Conservation (phyloP, 441 rosid species). For the Flueggea neowawraea region DNA sequence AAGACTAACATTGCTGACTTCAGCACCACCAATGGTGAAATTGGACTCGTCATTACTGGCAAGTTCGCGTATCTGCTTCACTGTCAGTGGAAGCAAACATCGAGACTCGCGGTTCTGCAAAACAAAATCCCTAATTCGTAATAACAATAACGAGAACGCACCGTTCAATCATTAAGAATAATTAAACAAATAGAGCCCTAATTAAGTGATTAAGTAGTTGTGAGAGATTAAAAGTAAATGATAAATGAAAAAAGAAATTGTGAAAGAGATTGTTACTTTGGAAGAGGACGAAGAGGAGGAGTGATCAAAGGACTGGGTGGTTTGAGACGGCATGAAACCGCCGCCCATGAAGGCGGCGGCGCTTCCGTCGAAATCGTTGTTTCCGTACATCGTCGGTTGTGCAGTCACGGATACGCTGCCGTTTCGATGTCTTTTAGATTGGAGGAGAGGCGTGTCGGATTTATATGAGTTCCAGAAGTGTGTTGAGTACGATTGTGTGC, state of each 20-base stretch:
- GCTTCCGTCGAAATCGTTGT: conserved; percentile 70
- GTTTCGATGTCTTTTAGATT: no score
- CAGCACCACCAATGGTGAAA: conserved; percentile 70
- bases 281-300: conserved; percentile 32
- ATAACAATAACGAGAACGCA: neutral
- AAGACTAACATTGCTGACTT: conserved; percentile 60
- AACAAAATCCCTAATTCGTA: conserved; percentile 3
- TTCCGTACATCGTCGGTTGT: conserved; percentile 23
- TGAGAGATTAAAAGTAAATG: neutral
- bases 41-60: conserved; percentile 66
- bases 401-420: no score
- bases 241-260: neutral
- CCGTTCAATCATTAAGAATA: neutral
- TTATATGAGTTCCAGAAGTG: no score
- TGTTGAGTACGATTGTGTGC: no score
- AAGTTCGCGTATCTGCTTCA: conserved; percentile 64
- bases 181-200: neutral
- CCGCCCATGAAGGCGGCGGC: conserved; percentile 84
- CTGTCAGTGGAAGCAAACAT: conserved; percentile 74
- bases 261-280: conserved; percentile 29
- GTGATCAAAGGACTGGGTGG: conserved; percentile 50
- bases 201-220: neutral
- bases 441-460: no score
- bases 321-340: conserved; percentile 89
- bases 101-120: conserved; percentile 74